A percentile compares a stretch with the other conserved stretches of the same genome.
phyloP scores from a whole-genome alignment of 2,329 filamentous ascomycete genomes.

The Colletotrichum sp. region DNA sequence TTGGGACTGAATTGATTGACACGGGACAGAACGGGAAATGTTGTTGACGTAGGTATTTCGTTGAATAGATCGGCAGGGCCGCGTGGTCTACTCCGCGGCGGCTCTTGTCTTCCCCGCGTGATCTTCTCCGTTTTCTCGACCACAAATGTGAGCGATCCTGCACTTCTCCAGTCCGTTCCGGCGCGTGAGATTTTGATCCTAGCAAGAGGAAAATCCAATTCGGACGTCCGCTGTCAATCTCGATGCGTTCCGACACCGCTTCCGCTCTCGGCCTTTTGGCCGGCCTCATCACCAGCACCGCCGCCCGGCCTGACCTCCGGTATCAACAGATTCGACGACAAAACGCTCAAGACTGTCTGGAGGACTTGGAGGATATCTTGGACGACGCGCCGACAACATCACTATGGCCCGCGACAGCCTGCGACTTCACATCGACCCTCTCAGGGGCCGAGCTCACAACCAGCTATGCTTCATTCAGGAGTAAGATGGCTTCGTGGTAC shows the following conservation, averaged over 20 bases:
- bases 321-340: slow-evolving; percentile 6
- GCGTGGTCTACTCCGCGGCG: neutral
- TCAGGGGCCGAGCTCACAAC: slow-evolving; percentile 7
- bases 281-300: neutral
- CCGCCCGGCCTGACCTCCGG: slow-evolving; percentile 2
- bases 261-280: neutral
- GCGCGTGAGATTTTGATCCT: neutral
- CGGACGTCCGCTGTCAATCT: neutral
- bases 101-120: neutral
- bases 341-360: neutral
- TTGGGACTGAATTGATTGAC: neutral
- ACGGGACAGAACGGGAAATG: neutral
- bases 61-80: neutral
- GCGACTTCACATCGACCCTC: slow-evolving; percentile 16
- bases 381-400: slow-evolving; percentile 8
- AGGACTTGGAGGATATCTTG: slow-evolving; percentile 11
- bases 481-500: slow-evolving; percentile 17
- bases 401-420: slow-evolving; percentile 6
- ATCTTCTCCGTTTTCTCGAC: neutral
- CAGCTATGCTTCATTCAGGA: slow-evolving; percentile 4
- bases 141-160: slow-evolving; percentile 4
- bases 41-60: neutral
- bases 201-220: neutral
- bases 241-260: slow-evolving; percentile 2
- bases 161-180: neutral